Conservation (phyloP, 352 stramenopile genomes). For the Globisporangium takayamanum region DNA sequence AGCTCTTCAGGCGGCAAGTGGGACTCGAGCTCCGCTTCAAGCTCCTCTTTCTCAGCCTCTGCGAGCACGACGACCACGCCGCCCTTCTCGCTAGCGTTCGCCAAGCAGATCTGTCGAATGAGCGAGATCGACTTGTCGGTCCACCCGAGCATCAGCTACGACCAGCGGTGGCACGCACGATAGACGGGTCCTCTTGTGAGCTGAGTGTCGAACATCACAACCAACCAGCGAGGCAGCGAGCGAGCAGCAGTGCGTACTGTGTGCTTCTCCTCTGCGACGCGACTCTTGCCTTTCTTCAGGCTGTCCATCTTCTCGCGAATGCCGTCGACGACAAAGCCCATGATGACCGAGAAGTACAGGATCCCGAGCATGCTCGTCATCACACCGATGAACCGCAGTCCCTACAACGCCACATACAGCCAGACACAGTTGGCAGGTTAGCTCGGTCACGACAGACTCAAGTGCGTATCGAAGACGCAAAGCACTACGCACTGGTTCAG, state of each 20-base stretch:
- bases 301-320: conserved; percentile 87
- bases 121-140: conserved; percentile 84
- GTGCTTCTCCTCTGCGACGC: conserved; percentile 74
- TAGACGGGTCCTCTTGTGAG: not conserved
- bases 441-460: not conserved
- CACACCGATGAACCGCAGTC: conserved; percentile 47
- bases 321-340: conserved; percentile 84
- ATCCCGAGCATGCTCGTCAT: conserved; percentile 62
- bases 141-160: conserved; percentile 78
- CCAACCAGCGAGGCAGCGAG: not conserved
- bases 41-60: conserved; percentile 68
- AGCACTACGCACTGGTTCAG: conserved; percentile 17
- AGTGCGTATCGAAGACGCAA: not conserved
- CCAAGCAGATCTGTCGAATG: conserved; percentile 80
- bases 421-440: not conserved
- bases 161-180: not conserved
- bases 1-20: conserved; percentile 56
- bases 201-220: not conserved
- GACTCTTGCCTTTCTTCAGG: conserved; percentile 83
- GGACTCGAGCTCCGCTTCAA: conserved; percentile 62
- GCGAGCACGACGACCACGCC: conserved; percentile 75
- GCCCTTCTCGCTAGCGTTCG: conserved; percentile 82
- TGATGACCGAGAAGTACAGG: conserved; percentile 87
- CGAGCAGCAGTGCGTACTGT: conserved; percentile 31
- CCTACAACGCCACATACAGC: conserved; percentile 16